Evolutionary conservation across 352 stramenopile species (phyloP), one percentile per base, ranked within the genome.

Genomic region (Thraustotheca clavata): DNA sequence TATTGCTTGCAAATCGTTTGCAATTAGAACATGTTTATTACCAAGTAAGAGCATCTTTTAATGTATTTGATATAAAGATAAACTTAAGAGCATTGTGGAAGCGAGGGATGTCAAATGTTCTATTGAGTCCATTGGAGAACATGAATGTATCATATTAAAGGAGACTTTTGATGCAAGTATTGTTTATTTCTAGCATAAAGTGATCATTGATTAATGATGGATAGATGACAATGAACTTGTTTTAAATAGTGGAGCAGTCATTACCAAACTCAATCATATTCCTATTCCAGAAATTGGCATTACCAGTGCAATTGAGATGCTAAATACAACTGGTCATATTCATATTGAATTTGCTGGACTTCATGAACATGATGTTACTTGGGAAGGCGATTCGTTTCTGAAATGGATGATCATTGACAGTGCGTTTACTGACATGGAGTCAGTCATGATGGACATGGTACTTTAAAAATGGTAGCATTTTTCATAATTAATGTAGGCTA

Each of bases 371-470:
- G 22, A 22, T 12, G 22, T 33, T 22, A 22, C 43, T 22, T 50
- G 14, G 22, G 33, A 4, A 18, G n/a, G 29, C 40, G 26, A 27
- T 24, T 54, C 36, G 11, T 65, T 65, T 31, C 16, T 65, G n/a
- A 9, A 18, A 4, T 65, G 57, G 57, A 26, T 65, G 9, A 46
- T 65, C 32, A 40, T 65, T 14, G 57, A 65, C 57, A 54, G 18
- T 20, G 26, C 26, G 5, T 65, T 65, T 32, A 54, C 31, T 6
- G 57, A 65, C 38, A 35, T 65, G 26, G 16, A n/a, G 3, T 50
- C 57, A 9, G 57, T 65, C 31, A 27, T 65, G 5, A 27, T 22
- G 16, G 57, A 65, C 36, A 65, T 65, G 57, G 57, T 65, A 20
- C 26, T 14, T 6, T 7, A n/a, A 22, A 22, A 50, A 6, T 12